A percentile compares a stretch with the other conserved stretches of the same genome.
Conservation (phyloP, 768 basidiomycete species). For the Termitomyces sp. region DNA sequence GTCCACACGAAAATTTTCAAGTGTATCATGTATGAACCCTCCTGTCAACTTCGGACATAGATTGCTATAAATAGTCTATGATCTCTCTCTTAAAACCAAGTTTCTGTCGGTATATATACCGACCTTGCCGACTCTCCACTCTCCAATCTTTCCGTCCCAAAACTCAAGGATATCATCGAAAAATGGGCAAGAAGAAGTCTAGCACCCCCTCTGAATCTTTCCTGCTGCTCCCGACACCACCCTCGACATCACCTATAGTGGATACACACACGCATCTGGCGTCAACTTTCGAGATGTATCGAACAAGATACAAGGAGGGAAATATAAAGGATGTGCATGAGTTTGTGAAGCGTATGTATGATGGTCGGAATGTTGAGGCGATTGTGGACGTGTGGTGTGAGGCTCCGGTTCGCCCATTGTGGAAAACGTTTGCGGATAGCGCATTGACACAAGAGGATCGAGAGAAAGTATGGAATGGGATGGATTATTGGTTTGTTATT, state of each 20-base stretch:
- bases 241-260: constrained; percentile 41
- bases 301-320: constrained; percentile 53
- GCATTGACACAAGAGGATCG: constrained; percentile 48
- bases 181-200: constrained; percentile 35
- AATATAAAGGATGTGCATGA: constrained; percentile 54
- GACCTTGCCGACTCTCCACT: neutral
- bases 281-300: constrained; percentile 64
- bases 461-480: constrained; percentile 51
- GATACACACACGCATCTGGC: constrained; percentile 88
- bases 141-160: neutral
- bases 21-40: no score
- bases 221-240: constrained; percentile 31
- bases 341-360: constrained; percentile 61
- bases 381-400: constrained; percentile 91
- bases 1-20: no score
- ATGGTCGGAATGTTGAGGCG: constrained; percentile 48
- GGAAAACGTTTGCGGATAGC: constrained; percentile 72
- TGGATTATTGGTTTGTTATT: constrained; percentile 82
- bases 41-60: no score
- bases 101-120: constrained; percentile 1
- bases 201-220: constrained; percentile 29
- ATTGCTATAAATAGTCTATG: neutral
- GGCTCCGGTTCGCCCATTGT: constrained; percentile 55
- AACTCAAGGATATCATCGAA: constrained; percentile 1
- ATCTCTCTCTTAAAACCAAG: neutral